Evolutionary conservation across 169 alveolate genomes (phyloP).

Genomic region (Cryptosporidium felis): DNA sequence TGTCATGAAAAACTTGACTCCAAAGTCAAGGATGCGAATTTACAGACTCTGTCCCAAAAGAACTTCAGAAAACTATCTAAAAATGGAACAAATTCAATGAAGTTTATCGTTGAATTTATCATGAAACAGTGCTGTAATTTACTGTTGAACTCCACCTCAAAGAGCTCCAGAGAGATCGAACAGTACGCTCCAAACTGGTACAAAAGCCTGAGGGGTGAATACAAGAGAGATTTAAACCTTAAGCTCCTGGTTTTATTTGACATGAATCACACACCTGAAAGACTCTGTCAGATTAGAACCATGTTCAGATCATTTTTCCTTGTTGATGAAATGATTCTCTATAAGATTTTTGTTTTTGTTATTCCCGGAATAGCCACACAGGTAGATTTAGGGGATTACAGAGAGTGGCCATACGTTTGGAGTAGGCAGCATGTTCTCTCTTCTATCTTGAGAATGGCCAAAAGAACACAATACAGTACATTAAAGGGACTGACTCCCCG

Average conservation of each 20-base stretch:
- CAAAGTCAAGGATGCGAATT: too few species aligned
- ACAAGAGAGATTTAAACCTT: not conserved
- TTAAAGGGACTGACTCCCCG: not conserved
- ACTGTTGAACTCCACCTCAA: too few species aligned
- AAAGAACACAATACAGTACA: conserved; percentile 30
- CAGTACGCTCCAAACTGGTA: conserved; percentile 5
- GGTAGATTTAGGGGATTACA: not conserved
- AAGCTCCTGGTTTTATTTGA: conserved; percentile 3
- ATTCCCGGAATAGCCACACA: too few species aligned
- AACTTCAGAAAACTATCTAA: not conserved
- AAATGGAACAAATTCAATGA: not conserved
- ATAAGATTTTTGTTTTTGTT: conserved; percentile 4
- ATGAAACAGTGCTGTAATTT: conserved; percentile 4
- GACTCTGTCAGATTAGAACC: not conserved
- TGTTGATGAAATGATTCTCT: not conserved
- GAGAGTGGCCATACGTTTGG: conserved; percentile 1
- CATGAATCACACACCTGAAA: conserved; percentile 20
- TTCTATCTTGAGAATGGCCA: conserved; percentile 23
- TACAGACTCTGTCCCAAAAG: not conserved
- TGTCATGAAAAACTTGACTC: too few species aligned
- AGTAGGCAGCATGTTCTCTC: not conserved
- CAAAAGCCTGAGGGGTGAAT: not conserved
- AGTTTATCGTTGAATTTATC: not conserved
- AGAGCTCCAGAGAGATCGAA: not conserved
- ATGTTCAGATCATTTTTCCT: not conserved